phyloP scores from a whole-genome alignment of 257 asterid genomes.

The Rehmannia glutinosa region DNA sequence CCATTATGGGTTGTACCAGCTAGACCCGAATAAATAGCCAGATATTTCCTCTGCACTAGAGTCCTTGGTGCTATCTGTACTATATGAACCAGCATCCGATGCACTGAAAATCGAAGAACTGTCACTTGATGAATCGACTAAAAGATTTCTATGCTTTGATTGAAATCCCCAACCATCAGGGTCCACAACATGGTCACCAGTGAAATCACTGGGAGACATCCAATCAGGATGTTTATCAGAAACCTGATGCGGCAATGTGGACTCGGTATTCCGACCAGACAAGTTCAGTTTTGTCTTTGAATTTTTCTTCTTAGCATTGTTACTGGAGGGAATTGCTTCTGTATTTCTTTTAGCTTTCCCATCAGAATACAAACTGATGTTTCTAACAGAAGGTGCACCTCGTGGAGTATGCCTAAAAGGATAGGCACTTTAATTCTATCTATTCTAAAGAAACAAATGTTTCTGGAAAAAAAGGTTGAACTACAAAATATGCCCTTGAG shows the following conservation, averaged over 20 bases:
- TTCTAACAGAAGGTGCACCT: constrained; percentile 17
- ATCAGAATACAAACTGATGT: constrained; percentile 19
- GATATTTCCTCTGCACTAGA: constrained; percentile 51
- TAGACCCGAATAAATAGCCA: constrained; percentile 50
- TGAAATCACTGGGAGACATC: constrained; percentile 29
- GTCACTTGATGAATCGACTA: constrained; percentile 43
- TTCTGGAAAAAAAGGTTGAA: not conserved
- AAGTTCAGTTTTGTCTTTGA: constrained; percentile 27
- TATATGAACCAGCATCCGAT: constrained; percentile 53
- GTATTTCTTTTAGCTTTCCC: constrained; percentile 26
- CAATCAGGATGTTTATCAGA: constrained; percentile 20
- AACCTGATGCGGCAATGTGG: constrained; percentile 14
- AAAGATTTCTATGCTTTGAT: constrained; percentile 16
- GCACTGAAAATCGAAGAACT: constrained; percentile 53
- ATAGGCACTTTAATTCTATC: not conserved
- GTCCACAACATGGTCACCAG: constrained; percentile 19
- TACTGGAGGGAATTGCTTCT: constrained; percentile 39
- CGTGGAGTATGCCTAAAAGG: constrained; percentile 30
- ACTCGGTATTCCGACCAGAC: constrained; percentile 12
- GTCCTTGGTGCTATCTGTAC: constrained; percentile 61
- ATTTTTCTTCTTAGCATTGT: constrained; percentile 30
- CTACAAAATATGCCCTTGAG: too few relatives aligned
- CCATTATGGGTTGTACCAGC: constrained; percentile 25
- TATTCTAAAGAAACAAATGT: not conserved
- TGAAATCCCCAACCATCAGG: constrained; percentile 19